Conservation (phyloP, 75 land plant species). For the Gnetum montanum region DNA sequence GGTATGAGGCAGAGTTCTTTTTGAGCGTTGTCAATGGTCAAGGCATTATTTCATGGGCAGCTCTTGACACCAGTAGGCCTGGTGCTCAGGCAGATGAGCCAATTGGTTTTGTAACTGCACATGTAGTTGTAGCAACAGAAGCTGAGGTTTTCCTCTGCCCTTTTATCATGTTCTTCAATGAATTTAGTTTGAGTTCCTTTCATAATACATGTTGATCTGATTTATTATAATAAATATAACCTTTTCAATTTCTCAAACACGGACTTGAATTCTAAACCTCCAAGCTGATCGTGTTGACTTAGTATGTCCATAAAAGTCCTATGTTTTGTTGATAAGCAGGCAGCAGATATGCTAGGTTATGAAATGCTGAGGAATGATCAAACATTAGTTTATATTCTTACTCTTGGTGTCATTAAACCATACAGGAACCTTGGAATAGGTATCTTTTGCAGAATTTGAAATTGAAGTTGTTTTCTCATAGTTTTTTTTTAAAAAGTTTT, state of each 20-base stretch:
- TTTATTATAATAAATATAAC: too few relatives aligned
- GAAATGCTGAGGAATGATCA: conserved; percentile 50
- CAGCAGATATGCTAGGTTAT: conserved; percentile 61
- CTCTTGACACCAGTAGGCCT: conserved; percentile 69
- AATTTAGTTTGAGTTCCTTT: too few relatives aligned
- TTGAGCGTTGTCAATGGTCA: conserved; percentile 75
- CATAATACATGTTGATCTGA: too few relatives aligned
- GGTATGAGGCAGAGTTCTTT: conserved; percentile 96
- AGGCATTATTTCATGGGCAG: conserved; percentile 95
- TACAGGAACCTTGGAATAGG: conserved; percentile 93
- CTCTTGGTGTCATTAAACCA: conserved; percentile 79
- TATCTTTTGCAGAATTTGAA: conserved; percentile 6
- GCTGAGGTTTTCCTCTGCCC: conserved; percentile 54
- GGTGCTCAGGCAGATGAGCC: conserved; percentile 61
- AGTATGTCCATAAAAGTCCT: too few relatives aligned
- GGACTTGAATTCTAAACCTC: too few relatives aligned
- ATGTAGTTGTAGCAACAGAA: conserved; percentile 62
- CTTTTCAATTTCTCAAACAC: too few relatives aligned
- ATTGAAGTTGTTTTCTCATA: neutral
- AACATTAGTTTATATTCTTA: conserved; percentile 78
- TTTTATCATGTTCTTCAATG: too few relatives aligned
- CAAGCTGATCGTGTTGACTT: too few relatives aligned
- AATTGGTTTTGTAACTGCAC: conserved; percentile 91
- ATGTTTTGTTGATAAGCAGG: conserved; percentile 40
- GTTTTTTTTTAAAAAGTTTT: neutral